A percentile compares a stretch with the other conserved stretches of the same genome.
Evolutionary conservation across 2,329 filamentous ascomycete genomes (phyloP).

Genomic region (Pezicula carpinea): DNA sequence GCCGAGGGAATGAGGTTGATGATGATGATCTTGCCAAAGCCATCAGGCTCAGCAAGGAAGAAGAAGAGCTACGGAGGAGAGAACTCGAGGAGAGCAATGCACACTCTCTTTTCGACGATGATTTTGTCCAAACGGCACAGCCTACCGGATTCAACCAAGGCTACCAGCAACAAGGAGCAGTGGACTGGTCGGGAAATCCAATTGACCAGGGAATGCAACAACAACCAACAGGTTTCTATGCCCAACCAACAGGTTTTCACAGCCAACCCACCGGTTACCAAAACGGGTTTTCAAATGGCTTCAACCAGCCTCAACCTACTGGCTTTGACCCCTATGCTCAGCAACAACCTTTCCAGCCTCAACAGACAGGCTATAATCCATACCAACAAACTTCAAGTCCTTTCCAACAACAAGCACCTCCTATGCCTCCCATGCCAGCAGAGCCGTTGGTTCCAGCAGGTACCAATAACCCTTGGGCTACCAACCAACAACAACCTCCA

Average conservation of each 20-base stretch:
- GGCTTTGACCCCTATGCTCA: slow-evolving; percentile 62
- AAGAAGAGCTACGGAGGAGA: slow-evolving; percentile 82
- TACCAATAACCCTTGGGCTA: slow-evolving; percentile 92
- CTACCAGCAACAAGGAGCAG: slow-evolving; percentile 92
- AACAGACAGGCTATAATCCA: slow-evolving; percentile 51
- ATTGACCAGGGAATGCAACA: slow-evolving; percentile 75
- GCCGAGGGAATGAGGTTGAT: slow-evolving; percentile 47
- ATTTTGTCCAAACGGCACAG: slow-evolving; percentile 50
- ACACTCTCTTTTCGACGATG: slow-evolving; percentile 83
- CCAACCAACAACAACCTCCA: slow-evolving; percentile 49
- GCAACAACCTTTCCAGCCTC: slow-evolving; percentile 41
- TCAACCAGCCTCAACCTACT: slow-evolving; percentile 58
- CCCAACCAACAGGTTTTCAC: slow-evolving; percentile 46
- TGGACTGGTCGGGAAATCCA: slow-evolving; percentile 96
- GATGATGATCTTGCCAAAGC: slow-evolving; percentile 93
- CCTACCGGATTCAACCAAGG: slow-evolving; percentile 92
- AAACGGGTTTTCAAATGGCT: slow-evolving; percentile 67
- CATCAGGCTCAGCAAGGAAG: slow-evolving; percentile 89
- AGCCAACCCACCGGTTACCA: slow-evolving; percentile 56
- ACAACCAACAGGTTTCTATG: slow-evolving; percentile 75
- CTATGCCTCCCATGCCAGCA: slow-evolving; percentile 61
- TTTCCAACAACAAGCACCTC: slow-evolving; percentile 41
- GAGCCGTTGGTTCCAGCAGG: slow-evolving; percentile 68
- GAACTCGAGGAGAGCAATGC: slow-evolving; percentile 86
- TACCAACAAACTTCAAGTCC: slow-evolving; percentile 38